Base-by-base conservation (phyloP, 2,329 filamentous ascomycete genomes). In the Aspergillus sojae region DNA sequence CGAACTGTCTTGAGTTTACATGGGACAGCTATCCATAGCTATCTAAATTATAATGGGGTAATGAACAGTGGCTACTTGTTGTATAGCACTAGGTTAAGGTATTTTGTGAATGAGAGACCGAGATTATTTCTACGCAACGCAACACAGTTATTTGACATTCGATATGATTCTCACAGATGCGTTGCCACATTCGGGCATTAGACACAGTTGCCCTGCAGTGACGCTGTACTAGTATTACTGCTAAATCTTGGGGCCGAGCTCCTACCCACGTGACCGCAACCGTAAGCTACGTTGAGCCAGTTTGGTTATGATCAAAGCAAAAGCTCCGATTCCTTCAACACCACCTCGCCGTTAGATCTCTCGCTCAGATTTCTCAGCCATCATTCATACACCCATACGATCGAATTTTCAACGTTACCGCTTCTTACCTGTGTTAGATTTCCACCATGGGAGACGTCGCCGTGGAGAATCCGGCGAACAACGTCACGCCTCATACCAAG, bases 371-470 rank as follows among this genome's bases (percentile, higher is more conserved):
- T 36, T 16, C 45, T 19, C 30, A n/a, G 36, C 12, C 16, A 46
- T 9, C 52, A 1, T 5, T 19, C 23, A 6, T 21, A 61, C 28
- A 3, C 12, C 3, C 16, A 5, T 53, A 19, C 10, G 12, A 4
- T 32, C 50, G 28, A 36, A 30, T 16, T 3, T 12, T 34, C 3
- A 12, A 41, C 48, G 36, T 26, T 5, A 43, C 9, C 19, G 10
- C 32, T 21, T 57, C n/a, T 58, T 39, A 7, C 19, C 28, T n/a
- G 19, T 55, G 14, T 39, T 11, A 28, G 11, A 62, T 21, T 61
- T 72, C 57, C 73, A 78, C 61, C 72, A 97, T 97, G 94, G 94
- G 89, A 80, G 92, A 96, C 84, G 88, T 92, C 77, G 86, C 91
- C 74, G 88, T 97, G 77, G 93, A 97, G 82, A 93, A 87, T 81